Evolutionary conservation across 306 rosid genomes (phyloP), one percentile per base, ranked within the genome.

Genomic region (Pterocarpus santalinus): DNA sequence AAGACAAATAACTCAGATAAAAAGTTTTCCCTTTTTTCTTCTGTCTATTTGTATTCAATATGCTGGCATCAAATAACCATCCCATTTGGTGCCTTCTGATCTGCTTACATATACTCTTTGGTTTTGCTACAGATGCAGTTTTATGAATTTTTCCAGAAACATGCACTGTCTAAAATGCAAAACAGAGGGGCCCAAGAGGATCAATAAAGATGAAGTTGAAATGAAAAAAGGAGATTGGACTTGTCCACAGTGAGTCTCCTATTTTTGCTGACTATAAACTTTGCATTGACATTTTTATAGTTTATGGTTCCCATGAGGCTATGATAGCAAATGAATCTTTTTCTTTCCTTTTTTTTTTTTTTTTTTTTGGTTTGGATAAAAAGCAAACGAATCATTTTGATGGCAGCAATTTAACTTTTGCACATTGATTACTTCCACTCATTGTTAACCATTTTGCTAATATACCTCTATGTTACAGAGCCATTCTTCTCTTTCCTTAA

Each of bases 181-280:
- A 71, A 72, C 87, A 57, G 88, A 86, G 70, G 91, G 97, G 74
- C 94, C 94, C 7, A 81, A 85, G 65, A 85, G 73, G 76, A 65
- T 60, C 44, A 53, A 5, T 56, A 28, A 12, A 36, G 75, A 55
- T 44, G 77, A 75, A 69, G 81, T 86, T 77, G 89, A 86, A 85
- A 90, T 72, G 91, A 92, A 93, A 88, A 89, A 84, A 65, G 98
- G 99, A 76, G 99, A 96, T 81, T 96, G 99, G 99, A 82, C 79
- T 69, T 96, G 99, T 68, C 83, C 90, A 56, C 80, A 81, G 98
- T 95, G 80, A 81, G 97, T 81, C 65, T 69, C 57, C 79, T 78
- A 55, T 63, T 53, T 77, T 60, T 73, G 46, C 64, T 68, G 28
- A 52, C 72, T 41, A 43, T 44, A 4, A 36, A 65, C 76, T 12